A percentile compares a stretch with the other conserved stretches of the same genome.
These are phyloP conservation scores for Nicotiana rustica DNA, from an alignment of 305 asterid genomes.

Conservation along the genomic window DNA sequence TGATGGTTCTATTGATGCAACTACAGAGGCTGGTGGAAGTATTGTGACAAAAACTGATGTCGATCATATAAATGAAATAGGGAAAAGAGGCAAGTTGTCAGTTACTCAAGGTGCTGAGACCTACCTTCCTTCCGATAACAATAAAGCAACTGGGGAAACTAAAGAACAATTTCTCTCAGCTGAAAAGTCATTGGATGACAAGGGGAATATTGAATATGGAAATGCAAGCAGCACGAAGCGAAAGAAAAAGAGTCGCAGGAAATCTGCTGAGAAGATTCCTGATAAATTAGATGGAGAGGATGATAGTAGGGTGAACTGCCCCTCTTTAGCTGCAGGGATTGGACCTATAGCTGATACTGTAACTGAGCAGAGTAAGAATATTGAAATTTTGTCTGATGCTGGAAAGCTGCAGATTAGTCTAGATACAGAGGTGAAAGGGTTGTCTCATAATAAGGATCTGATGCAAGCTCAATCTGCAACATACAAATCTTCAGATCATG, in stretches of 20 bases:
- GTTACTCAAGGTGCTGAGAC: conserved; percentile 30
- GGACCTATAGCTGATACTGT: conserved; percentile 24
- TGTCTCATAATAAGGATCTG: conserved; percentile 35
- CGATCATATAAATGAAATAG: conserved; percentile 24
- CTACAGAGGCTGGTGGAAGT: conserved; percentile 34
- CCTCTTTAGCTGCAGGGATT: conserved; percentile 25
- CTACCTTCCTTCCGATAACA: conserved; percentile 32
- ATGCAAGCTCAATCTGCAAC: conserved; percentile 35
- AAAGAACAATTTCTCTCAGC: conserved; percentile 42
- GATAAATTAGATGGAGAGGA: conserved; percentile 42
- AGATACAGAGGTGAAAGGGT: conserved; percentile 39
- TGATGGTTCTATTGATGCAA: conserved; percentile 31
- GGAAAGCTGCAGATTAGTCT: conserved; percentile 38
- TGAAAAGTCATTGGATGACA: conserved; percentile 29
- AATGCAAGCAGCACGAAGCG: conserved; percentile 44
- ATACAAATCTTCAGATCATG: conserved; percentile 21
- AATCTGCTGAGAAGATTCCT: conserved; percentile 41
- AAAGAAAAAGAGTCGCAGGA: conserved; percentile 47
- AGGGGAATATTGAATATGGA: conserved; percentile 44
- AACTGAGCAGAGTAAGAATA: conserved; percentile 30
- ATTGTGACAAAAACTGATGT: conserved; percentile 32
- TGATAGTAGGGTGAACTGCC: not conserved
- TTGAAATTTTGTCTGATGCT: conserved; percentile 37
- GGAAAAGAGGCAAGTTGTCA: conserved; percentile 30
- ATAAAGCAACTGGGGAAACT: conserved; percentile 33